These are phyloP conservation scores for Neurospora sp. DNA, from an alignment of 495 filamentous ascomycete genomes.

Conservation along the genomic window DNA sequence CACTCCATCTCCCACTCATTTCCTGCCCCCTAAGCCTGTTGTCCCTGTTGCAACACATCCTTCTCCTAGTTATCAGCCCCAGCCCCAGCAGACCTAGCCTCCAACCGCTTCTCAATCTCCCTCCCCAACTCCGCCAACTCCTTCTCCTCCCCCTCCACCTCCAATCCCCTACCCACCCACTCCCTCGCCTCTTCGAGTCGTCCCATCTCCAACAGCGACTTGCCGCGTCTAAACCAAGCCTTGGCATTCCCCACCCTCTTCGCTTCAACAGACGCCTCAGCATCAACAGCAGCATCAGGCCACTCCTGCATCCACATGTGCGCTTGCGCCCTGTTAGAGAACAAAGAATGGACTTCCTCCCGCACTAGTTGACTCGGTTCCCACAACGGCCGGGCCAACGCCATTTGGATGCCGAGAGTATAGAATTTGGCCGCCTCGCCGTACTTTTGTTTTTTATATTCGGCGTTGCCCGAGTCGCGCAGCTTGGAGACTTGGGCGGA, in stretches of 20 bases:
- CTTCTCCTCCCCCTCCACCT: slow-evolving; percentile 68
- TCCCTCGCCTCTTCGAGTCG: slow-evolving; percentile 69
- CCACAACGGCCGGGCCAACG: slow-evolving; percentile 69
- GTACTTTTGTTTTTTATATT: slow-evolving; percentile 66
- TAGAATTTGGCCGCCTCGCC: slow-evolving; percentile 72
- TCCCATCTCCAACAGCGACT: slow-evolving; percentile 84
- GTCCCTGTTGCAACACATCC: background rate
- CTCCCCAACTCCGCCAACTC: slow-evolving; percentile 59
- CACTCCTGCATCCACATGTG: slow-evolving; percentile 70
- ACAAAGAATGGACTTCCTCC: slow-evolving; percentile 72
- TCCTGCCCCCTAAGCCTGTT: background rate
- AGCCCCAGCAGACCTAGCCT: slow-evolving; percentile 9
- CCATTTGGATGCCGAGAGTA: slow-evolving; percentile 79
- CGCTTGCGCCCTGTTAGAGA: slow-evolving; percentile 82
- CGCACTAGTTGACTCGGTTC: slow-evolving; percentile 71
- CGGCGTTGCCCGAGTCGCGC: slow-evolving; percentile 73
- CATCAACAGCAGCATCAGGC: slow-evolving; percentile 74
- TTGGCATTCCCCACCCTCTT: slow-evolving; percentile 83
- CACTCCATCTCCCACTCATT: background rate
- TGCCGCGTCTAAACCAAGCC: slow-evolving; percentile 82
- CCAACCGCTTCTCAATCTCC: slow-evolving; percentile 50
- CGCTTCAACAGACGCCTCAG: slow-evolving; percentile 79
- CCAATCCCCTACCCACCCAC: slow-evolving; percentile 62
- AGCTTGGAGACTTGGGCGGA: slow-evolving; percentile 76
- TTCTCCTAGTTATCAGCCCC: background rate